Conservation (phyloP, 2,329 filamentous ascomycete genomes). For the Colletotrichum endophyticum region DNA sequence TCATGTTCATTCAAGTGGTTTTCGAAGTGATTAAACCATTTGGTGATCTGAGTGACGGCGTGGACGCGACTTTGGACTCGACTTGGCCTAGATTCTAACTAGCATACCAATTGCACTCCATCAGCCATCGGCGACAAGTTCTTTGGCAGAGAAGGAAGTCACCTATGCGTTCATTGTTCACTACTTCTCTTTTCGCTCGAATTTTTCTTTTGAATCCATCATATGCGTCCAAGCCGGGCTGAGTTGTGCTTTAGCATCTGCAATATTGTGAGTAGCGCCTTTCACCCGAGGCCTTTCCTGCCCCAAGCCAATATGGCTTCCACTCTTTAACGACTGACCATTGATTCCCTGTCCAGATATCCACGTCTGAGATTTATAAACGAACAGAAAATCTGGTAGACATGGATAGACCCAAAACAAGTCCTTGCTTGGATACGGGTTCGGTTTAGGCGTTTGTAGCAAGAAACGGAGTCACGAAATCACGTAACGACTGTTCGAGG, state of each 20-base stretch:
- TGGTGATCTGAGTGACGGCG: neutral
- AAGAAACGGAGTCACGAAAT: neutral
- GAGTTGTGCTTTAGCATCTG: neutral
- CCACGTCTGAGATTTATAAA: fast-evolving
- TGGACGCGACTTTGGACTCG: neutral
- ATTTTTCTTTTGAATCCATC: fast-evolving
- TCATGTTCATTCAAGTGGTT: neutral
- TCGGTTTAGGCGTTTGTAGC: neutral
- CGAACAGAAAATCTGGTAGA: neutral
- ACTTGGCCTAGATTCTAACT: neutral
- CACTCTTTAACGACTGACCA: neutral
- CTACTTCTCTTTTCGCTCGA: neutral
- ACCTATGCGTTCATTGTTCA: neutral
- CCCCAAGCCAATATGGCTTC: neutral
- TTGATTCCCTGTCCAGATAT: fast-evolving
- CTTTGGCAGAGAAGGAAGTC: neutral
- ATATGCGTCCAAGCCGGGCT: neutral
- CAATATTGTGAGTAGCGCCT: neutral
- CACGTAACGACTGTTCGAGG: neutral
- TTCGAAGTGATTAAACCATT: neutral
- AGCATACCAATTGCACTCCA: neutral
- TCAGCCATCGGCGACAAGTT: neutral
- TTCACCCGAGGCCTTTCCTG: neutral
- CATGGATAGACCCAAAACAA: neutral
- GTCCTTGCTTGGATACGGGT: neutral